Conservation (phyloP, 2,329 filamentous ascomycete species). For the Colletotrichum orbiculare region DNA sequence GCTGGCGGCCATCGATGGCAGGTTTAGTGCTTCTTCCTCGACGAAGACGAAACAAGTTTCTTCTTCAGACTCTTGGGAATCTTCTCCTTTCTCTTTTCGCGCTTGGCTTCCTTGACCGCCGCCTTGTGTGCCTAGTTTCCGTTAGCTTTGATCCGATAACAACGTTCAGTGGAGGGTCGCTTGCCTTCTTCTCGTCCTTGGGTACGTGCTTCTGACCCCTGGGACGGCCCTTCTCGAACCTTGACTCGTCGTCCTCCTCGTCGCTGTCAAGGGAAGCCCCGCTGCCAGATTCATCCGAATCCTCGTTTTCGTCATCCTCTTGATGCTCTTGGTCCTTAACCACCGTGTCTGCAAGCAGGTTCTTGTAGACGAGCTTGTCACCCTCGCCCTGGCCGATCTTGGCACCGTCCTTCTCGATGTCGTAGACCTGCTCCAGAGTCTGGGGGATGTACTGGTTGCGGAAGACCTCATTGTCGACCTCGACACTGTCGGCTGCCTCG, state of each 20-base stretch:
- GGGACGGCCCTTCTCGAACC: constrained; percentile 74
- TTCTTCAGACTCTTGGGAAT: constrained; percentile 98
- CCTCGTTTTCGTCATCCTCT: constrained; percentile 50
- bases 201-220: constrained; percentile 89
- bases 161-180: constrained; percentile 17
- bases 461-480: constrained; percentile 92
- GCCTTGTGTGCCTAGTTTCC: constrained; percentile 75
- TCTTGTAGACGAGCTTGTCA: constrained; percentile 84
- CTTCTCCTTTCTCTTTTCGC: constrained; percentile 92
- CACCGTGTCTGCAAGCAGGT: constrained; percentile 80
- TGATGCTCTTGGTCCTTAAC: constrained; percentile 47
- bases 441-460: constrained; percentile 96
- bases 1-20: neutral
- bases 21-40: constrained; percentile 70
- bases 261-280: constrained; percentile 59
- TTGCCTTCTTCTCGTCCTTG: constrained; percentile 86
- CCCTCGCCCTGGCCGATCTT: constrained; percentile 79
- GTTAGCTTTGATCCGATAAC: constrained; percentile 38
- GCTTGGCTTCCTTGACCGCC: constrained; percentile 93
- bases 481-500: constrained; percentile 65
- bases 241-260: constrained; percentile 60
- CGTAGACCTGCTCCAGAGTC: constrained; percentile 94
- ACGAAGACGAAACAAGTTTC: constrained; percentile 74
- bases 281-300: constrained; percentile 57
- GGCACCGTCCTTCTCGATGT: constrained; percentile 90